Conservation (phyloP, 164 flowering plant species). For the Aristolochia contorta region DNA sequence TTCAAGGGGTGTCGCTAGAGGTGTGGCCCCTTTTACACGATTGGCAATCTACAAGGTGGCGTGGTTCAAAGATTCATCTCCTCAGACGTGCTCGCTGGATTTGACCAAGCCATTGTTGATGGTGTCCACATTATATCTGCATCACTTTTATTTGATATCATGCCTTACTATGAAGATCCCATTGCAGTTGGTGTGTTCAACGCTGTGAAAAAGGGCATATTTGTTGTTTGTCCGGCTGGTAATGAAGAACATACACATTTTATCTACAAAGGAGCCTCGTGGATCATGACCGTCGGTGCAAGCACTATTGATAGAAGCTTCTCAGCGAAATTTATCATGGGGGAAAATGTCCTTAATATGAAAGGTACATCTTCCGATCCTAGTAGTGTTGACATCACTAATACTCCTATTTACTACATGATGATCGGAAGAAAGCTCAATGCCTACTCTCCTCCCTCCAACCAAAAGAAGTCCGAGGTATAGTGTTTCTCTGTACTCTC, state of each 20-base stretch:
- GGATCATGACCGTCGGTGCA: constrained; percentile 42
- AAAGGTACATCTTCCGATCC: constrained; percentile 9
- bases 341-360: neutral
- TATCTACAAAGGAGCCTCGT: constrained; percentile 31
- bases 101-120: constrained; percentile 15
- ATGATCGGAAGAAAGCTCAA: constrained; percentile 1
- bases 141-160: constrained; percentile 19
- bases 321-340: neutral
- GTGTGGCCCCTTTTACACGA: constrained; percentile 26
- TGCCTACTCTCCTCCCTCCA: neutral
- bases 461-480: constrained; percentile 2
- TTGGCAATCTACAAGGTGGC: constrained; percentile 39
- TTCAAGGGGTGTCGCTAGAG: constrained; percentile 30
- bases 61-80: constrained; percentile 12
- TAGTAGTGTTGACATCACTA: constrained; percentile 2
- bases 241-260: constrained; percentile 18
- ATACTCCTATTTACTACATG: constrained; percentile 6
- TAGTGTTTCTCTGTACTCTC: constrained; percentile 3
- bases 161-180: constrained; percentile 13
- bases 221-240: constrained; percentile 34
- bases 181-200: constrained; percentile 35
- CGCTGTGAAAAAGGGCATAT: constrained; percentile 32
- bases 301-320: constrained; percentile 22
- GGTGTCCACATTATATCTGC: constrained; percentile 36
- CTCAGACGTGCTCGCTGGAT: constrained; percentile 10